A percentile compares a stretch with the other conserved stretches of the same genome.
Conservation (phyloP, 2,329 filamentous ascomycete species). For the Colletotrichum paranaense region DNA sequence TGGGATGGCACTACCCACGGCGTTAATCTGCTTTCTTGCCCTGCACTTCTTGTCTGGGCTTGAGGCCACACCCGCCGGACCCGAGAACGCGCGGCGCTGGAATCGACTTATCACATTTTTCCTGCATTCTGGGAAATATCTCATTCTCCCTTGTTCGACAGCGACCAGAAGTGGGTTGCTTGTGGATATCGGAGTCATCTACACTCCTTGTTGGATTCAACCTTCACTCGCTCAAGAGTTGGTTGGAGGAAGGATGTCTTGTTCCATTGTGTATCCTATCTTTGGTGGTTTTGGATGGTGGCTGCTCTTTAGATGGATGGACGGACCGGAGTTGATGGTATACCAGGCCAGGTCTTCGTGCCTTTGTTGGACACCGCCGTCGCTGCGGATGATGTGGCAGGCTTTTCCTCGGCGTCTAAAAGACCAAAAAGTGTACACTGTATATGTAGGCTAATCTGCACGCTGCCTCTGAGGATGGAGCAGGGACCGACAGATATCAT, state of each 20-base stretch:
- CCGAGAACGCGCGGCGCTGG: neutral
- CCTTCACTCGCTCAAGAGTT: neutral
- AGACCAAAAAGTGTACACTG: slow-evolving; percentile 16
- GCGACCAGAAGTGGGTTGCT: neutral
- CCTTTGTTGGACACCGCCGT: slow-evolving; percentile 2
- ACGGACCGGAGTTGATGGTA: neutral
- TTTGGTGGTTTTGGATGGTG: slow-evolving; percentile 19
- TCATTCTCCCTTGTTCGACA: neutral
- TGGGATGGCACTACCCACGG: slow-evolving; percentile 2
- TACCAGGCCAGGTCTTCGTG: slow-evolving; percentile 4
- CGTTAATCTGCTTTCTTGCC: slow-evolving; percentile 30
- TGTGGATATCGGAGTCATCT: neutral
- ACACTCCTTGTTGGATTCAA: neutral
- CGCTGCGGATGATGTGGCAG: neutral
- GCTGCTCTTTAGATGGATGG: neutral
- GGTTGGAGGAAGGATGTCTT: neutral
- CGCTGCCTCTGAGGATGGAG: slow-evolving; percentile 16
- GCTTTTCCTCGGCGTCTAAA: slow-evolving; percentile 13
- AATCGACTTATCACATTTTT: neutral
- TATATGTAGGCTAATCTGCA: slow-evolving; percentile 36
- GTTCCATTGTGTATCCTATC: neutral
- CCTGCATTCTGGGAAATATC: neutral
- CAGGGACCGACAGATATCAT: slow-evolving; percentile 23
- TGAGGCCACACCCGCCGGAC: neutral
- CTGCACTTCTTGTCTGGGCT: neutral